Evolutionary conservation across 1,139 yeast species (phyloP).

Genomic region (Pichia sp.): DNA sequence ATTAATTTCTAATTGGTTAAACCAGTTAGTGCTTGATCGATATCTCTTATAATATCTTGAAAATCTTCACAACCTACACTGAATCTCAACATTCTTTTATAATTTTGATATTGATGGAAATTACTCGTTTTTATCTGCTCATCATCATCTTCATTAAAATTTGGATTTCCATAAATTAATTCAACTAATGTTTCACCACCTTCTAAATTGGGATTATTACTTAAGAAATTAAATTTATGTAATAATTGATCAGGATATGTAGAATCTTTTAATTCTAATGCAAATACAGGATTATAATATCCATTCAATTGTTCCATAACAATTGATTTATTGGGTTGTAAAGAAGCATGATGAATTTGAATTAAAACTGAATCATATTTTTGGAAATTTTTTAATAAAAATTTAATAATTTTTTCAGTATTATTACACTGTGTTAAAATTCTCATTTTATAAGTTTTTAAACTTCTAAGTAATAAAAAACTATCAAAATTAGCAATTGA

Average conservation of each 20-base stretch:
- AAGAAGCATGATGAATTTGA: constrained; percentile 61
- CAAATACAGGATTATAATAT: constrained; percentile 71
- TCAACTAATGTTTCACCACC: constrained; percentile 89
- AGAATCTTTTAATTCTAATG: constrained; percentile 49
- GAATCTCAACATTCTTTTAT: constrained; percentile 50
- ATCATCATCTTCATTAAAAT: constrained; percentile 19
- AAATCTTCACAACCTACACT: constrained; percentile 79
- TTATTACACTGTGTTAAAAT: constrained; percentile 60
- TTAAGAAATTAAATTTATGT: constrained; percentile 58
- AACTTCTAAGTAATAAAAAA: constrained; percentile 66
- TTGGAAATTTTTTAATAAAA: constrained; percentile 42
- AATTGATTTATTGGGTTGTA: constrained; percentile 46
- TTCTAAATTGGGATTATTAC: constrained; percentile 85
- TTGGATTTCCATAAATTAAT: constrained; percentile 43
- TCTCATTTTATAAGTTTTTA: constrained; percentile 74
- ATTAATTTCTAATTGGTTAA: constrained; percentile 4
- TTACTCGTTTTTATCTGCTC: constrained; percentile 2
- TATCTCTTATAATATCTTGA: constrained; percentile 67
- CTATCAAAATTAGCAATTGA: constrained; percentile 76
- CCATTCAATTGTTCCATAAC: constrained; percentile 61
- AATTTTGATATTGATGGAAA: not conserved
- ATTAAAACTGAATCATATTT: constrained; percentile 45
- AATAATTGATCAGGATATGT: constrained; percentile 61
- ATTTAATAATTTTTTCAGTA: constrained; percentile 57
- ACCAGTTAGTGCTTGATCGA: constrained; percentile 40